phyloP scores from a whole-genome alignment of 2,329 filamentous ascomycete species.

The Penicillium sp. region DNA sequence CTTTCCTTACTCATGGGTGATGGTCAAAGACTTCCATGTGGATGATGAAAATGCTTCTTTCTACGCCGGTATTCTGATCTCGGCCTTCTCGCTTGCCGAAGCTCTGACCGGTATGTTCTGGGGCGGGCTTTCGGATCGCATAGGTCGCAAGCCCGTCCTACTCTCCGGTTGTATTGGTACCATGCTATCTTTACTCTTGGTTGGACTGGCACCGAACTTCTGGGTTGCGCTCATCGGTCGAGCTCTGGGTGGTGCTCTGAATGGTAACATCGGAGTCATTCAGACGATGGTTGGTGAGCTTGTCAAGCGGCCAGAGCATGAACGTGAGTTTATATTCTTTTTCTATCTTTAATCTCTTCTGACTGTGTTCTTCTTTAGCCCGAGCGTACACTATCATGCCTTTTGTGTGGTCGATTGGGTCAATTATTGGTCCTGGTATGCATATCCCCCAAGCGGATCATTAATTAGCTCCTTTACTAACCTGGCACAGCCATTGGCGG shows the following conservation, averaged over 20 bases:
- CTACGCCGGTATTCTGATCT: slow-evolving; percentile 86
- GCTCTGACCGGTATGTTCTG: slow-evolving; percentile 84
- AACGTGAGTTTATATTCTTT: slow-evolving; percentile 61
- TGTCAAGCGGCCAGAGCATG: slow-evolving; percentile 79
- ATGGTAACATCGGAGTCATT: slow-evolving; percentile 89
- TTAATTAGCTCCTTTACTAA: slow-evolving; percentile 12
- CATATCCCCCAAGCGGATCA: not conserved
- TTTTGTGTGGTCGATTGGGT: slow-evolving; percentile 89
- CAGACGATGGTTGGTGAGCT: slow-evolving; percentile 92
- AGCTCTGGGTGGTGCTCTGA: slow-evolving; percentile 76
- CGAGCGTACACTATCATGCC: slow-evolving; percentile 90
- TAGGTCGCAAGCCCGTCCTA: slow-evolving; percentile 83
- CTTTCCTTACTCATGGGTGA: slow-evolving; percentile 86
- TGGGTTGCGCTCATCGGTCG: slow-evolving; percentile 79
- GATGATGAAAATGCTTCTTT: slow-evolving; percentile 78
- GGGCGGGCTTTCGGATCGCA: slow-evolving; percentile 78
- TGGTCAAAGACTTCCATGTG: slow-evolving; percentile 75
- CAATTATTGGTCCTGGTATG: slow-evolving; percentile 73
- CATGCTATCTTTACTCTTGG: slow-evolving; percentile 77
- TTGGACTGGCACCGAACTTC: slow-evolving; percentile 80
- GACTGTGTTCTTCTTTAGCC: slow-evolving; percentile 50
- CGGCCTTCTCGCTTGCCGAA: slow-evolving; percentile 81
- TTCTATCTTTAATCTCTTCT: not conserved
- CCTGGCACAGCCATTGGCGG: slow-evolving; percentile 71
- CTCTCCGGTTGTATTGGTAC: slow-evolving; percentile 80